Conservation (phyloP, 345 rosid species). For the Balakata baccata region DNA sequence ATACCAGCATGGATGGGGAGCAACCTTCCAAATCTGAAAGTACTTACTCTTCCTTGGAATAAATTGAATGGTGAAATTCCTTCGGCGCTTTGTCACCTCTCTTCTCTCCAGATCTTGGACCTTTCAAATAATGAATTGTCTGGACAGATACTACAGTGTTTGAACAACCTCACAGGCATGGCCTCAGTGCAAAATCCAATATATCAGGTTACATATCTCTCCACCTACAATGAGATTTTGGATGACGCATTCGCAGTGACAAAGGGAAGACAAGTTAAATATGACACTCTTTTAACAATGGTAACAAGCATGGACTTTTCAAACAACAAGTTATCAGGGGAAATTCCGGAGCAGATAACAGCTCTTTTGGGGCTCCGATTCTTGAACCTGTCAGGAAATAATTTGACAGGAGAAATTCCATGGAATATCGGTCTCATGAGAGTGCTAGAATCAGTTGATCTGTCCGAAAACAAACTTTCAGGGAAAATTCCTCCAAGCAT, state of each 20-base stretch:
- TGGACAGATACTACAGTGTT: neutral
- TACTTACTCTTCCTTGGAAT: conserved; percentile 3
- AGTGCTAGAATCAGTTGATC: conserved; percentile 1
- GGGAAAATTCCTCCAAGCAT: conserved; percentile 8
- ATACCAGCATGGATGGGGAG: conserved; percentile 1
- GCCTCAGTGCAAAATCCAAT: neutral
- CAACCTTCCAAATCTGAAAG: neutral
- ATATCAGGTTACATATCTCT: neutral
- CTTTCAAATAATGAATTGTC: neutral
- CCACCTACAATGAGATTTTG: neutral
- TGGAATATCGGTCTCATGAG: neutral
- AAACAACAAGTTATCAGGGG: conserved; percentile 5
- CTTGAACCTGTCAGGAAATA: conserved; percentile 2
- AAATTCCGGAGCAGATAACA: neutral
- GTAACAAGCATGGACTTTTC: conserved; percentile 2
- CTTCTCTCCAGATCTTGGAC: conserved; percentile 3
- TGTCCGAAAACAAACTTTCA: neutral
- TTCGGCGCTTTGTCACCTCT: conserved; percentile 3
- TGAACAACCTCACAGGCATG: conserved; percentile 6
- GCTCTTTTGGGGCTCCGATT: neutral
- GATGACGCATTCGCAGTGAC: conserved; percentile 1
- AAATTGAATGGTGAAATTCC: conserved; percentile 10
- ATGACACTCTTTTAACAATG: neutral
- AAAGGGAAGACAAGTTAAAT: conserved; percentile 1
- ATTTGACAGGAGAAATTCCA: conserved; percentile 7